Evolutionary conservation across 352 stramenopile genomes (phyloP), one percentile per base, ranked within the genome.

Genomic region (Phytophthora capsici): DNA sequence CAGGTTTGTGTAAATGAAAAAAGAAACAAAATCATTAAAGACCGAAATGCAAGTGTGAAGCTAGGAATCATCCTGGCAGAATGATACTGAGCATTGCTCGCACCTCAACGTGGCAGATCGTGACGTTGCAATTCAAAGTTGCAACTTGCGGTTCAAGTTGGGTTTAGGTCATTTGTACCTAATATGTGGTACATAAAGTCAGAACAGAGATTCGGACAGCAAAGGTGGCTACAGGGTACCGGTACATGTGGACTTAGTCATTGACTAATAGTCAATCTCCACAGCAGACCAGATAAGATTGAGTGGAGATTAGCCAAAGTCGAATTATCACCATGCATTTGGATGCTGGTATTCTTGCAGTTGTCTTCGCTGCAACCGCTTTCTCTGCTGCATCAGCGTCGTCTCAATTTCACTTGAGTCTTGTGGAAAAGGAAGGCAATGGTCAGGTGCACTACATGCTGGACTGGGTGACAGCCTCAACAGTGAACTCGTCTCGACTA

Each of bases 341-440:
- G 10, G 6, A 38, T 17, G 20, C 20, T 40, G 23, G 32, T 17
- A n/a, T 56, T 26, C 41, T 36, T 38, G 34, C 43, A 4, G 22
- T 66, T 13, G 14, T 51, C 17, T 26, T 34, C 16, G 32, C 23
- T 16, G 46, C 40, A 14, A 23, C 22, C 13, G 20, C 41, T 25
- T 57, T 63, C 10, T 20, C 25, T 17, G 26, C 17, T 17, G 41
- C 23, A 6, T 54, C 56, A 5, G 74, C 73, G 2, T 66, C 78
- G 37, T 62, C 69, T 37, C 84, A 93, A 63, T 93, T 89, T 66
- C 84, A 93, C 57, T 69, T 93, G 46, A 91, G 77, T 40, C 53
- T 91, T 47, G 78, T 86, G 0, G 61, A 73, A 19, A 59, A 64
- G 12, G 28, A 60, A 30, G 47, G 57, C 38, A 47, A 77, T 66